Evolutionary conservation across 2,329 filamentous ascomycete species (phyloP), one percentile per base, ranked within the genome.

Genomic region (Talaromyces sp.): DNA sequence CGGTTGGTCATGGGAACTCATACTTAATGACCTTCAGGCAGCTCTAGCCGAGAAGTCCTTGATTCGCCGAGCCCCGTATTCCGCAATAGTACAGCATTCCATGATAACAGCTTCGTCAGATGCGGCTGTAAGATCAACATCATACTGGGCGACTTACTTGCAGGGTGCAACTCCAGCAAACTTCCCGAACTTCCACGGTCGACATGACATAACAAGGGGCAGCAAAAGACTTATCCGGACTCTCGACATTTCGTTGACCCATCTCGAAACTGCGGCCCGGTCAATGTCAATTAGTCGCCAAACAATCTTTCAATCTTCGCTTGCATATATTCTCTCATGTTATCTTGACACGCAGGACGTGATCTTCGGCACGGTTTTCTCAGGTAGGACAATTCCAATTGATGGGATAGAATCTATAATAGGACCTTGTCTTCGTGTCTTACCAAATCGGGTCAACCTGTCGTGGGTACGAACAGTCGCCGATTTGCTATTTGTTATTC

Each of bases 1-100:
- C 70, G 92, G 91, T n/a, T 97, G 92, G 92, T 92, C 91, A 0
- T 81, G 91, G 67, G 88, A 96, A 53, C 77, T 93, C 31, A 72
- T 95, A 0, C 68, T 89, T 13, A 75, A 80, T 25, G 90, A 96
- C 68, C 74, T 96, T 4, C 77, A 81, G 3, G 66, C 65, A 0
- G 63, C 88, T 1, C 65, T 88, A 67, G 59, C 63, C 17, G 69
- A 68, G 7, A 56, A 66, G 2, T n/a, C 64, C 1, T 37, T 67
- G 13, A 63, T 61, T 0, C 41, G 64, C 1, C 78, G 86, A 28
- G 82, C 84, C 0, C 78, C 84, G 25, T 96, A 89, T 64, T 74
- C 78, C 0, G 67, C 80, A 0, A 73, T 95, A n/a, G 75, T 82
- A 0, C 68, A 74, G 1, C 82, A 81, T 63, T 78, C 84, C 63